A percentile compares a stretch with the other conserved stretches of the same genome.
Conservation (phyloP, 179 eudicot species). For the Kewa caespitosa region DNA sequence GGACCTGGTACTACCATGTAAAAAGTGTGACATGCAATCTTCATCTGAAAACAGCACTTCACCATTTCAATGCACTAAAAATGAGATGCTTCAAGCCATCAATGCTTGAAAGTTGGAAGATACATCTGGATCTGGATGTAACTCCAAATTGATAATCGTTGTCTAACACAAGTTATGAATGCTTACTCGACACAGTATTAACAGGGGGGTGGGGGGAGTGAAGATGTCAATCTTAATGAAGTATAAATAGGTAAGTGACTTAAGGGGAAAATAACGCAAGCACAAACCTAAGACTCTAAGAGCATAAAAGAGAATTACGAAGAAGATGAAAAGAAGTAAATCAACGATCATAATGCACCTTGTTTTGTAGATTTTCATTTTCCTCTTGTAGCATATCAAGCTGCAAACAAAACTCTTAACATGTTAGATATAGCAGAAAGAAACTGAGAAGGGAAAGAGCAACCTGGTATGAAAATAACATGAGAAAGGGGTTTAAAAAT, state of each 20-base stretch:
- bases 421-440: background rate
- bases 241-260: background rate
- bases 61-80: background rate
- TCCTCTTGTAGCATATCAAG: constrained; percentile 97
- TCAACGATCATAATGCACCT: constrained; percentile 45
- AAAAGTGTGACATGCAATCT: background rate
- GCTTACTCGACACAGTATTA: constrained; percentile 1
- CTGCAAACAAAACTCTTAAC: constrained; percentile 47
- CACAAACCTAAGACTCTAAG: background rate
- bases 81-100: too few species aligned
- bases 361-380: constrained; percentile 74
- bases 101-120: too few species aligned
- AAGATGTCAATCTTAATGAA: background rate
- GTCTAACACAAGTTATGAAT: background rate
- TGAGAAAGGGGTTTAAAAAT: background rate
- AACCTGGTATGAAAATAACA: background rate
- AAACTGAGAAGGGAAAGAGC: background rate
- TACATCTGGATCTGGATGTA: too few species aligned
- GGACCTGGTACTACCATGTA: background rate
- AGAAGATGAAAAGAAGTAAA: background rate
- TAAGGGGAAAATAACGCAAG: too few species aligned
- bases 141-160: background rate
- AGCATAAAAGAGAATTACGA: background rate
- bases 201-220: background rate
- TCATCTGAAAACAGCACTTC: background rate